Conservation (phyloP, 2,329 filamentous ascomycete genomes). For the Fusarium ramigenum region DNA sequence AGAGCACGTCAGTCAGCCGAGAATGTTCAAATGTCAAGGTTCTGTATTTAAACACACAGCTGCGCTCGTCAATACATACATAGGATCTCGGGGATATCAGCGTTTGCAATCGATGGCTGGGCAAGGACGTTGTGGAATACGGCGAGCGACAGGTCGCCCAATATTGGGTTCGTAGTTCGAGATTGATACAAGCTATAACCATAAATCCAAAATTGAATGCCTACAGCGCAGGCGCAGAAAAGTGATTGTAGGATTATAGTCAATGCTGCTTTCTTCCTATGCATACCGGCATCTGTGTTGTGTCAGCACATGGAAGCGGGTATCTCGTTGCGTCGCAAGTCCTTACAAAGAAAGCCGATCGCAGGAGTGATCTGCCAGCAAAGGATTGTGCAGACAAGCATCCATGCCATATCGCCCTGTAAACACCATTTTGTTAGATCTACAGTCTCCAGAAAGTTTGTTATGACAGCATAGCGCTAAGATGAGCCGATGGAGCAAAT, state of each 20-base stretch:
- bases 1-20: neutral
- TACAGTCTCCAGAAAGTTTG: no score
- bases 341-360: slow-evolving; percentile 49
- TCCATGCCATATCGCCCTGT: slow-evolving; percentile 55
- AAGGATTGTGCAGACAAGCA: slow-evolving; percentile 50
- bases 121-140: slow-evolving; percentile 50
- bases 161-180: slow-evolving; percentile 48
- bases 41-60: no score
- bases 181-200: slow-evolving; percentile 56
- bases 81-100: slow-evolving; percentile 50
- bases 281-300: slow-evolving; percentile 48
- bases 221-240: slow-evolving; percentile 56
- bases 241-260: slow-evolving; percentile 60
- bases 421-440: neutral
- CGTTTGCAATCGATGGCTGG: slow-evolving; percentile 49
- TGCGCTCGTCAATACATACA: slow-evolving; percentile 18
- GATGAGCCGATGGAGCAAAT: neutral
- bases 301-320: neutral
- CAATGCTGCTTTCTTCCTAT: slow-evolving; percentile 50
- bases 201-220: slow-evolving; percentile 59
- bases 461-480: no score
- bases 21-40: neutral
- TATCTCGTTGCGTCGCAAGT: no score
- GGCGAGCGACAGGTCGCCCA: slow-evolving; percentile 49
- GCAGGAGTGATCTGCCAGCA: slow-evolving; percentile 53